Percentiles rank a stretch among this genome's conserved stretches.
These are phyloP conservation scores for Komagataella mondaviorum DNA, from an alignment of 805 yeast genomes.

Conservation along the genomic window DNA sequence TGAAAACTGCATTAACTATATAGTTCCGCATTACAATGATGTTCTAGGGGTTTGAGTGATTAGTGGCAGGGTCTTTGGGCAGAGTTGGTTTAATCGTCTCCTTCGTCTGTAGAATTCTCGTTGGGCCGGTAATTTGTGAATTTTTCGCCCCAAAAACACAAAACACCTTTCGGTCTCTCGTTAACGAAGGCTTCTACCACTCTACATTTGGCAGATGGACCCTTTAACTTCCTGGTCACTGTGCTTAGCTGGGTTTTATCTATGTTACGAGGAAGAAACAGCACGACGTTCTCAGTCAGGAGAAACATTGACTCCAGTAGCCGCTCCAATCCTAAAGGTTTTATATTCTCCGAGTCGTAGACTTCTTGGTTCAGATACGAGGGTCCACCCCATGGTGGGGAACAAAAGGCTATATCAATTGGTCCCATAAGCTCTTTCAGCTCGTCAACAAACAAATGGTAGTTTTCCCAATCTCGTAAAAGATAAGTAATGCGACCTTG, in stretches of 20 bases:
- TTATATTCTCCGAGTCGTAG: constrained; percentile 30
- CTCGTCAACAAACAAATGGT: constrained; percentile 6
- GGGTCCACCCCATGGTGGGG: constrained; percentile 90
- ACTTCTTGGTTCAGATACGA: constrained; percentile 26
- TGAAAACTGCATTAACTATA: not conserved
- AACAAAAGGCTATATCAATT: constrained; percentile 49
- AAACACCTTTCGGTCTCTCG: constrained; percentile 37
- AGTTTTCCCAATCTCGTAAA: constrained; percentile 32
- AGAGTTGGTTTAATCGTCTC: not conserved
- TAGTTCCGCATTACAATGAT: no score
- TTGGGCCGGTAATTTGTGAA: constrained; percentile 14
- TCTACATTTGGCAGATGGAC: constrained; percentile 27
- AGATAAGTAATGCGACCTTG: constrained; percentile 32
- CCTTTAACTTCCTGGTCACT: constrained; percentile 32
- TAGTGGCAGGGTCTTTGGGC: not conserved
- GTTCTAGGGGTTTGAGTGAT: not conserved
- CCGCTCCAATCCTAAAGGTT: constrained; percentile 34
- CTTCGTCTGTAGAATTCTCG: not conserved
- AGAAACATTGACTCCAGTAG: constrained; percentile 27
- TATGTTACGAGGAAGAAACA: constrained; percentile 54
- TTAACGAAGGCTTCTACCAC: constrained; percentile 26
- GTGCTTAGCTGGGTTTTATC: constrained; percentile 35
- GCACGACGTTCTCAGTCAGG: constrained; percentile 33
- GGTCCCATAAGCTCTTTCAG: constrained; percentile 5
- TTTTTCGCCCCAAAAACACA: constrained; percentile 47